Evolutionary conservation across 2,329 filamentous ascomycete genomes (phyloP).

Genomic region (Botrytis fragariae): DNA sequence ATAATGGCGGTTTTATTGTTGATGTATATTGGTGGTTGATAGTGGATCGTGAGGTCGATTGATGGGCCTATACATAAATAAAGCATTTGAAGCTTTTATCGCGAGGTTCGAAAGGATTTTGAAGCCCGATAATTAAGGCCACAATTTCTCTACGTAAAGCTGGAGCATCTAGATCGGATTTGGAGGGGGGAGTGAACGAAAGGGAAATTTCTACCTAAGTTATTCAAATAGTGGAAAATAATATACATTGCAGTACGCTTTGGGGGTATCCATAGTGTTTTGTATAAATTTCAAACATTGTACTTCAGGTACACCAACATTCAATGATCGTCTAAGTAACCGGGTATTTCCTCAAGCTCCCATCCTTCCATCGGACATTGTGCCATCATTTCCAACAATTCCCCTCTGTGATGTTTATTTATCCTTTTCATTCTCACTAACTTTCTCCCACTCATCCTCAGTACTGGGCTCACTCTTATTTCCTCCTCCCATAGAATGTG

Average conservation of each 20-base stretch:
- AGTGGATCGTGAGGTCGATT: slow-evolving; percentile 1
- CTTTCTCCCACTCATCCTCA: slow-evolving; percentile 97
- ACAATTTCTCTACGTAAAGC: neutral
- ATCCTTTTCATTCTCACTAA: slow-evolving; percentile 69
- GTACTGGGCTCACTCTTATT: slow-evolving; percentile 66
- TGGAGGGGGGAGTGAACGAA: neutral
- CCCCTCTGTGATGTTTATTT: slow-evolving; percentile 39
- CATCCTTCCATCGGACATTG: neutral
- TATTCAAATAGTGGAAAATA: neutral
- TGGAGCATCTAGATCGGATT: neutral
- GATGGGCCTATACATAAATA: slow-evolving; percentile 11
- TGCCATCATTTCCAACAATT: neutral
- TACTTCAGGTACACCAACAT: slow-evolving; percentile 15
- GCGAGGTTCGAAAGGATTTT: slow-evolving; percentile 9
- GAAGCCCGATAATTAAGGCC: neutral
- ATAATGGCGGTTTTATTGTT: slow-evolving; percentile 54
- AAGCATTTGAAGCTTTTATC: slow-evolving; percentile 21
- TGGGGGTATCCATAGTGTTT: slow-evolving; percentile 8
- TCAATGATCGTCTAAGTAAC: slow-evolving; percentile 19
- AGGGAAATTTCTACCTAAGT: neutral
- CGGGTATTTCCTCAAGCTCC: slow-evolving; percentile 10
- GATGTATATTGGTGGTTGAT: slow-evolving; percentile 11
- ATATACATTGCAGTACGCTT: slow-evolving; percentile 2
- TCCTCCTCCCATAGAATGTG: slow-evolving; percentile 40
- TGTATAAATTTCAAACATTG: slow-evolving; percentile 16